phyloP scores from a whole-genome alignment of 495 filamentous ascomycete species.

The Trichoderma gamsii region DNA sequence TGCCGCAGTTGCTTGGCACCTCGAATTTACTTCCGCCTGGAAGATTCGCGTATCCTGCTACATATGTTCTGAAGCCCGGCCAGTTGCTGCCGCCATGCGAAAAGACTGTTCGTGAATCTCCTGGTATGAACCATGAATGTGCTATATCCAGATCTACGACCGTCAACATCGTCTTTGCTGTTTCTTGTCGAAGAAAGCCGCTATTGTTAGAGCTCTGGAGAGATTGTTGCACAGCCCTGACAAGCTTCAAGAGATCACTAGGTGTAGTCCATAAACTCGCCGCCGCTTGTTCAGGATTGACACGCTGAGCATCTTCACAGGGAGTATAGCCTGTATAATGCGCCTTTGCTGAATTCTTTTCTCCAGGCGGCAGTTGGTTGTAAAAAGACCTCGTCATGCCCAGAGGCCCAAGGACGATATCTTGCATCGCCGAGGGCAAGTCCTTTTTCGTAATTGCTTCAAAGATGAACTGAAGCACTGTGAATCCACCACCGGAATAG shows the following conservation, averaged over 20 bases:
- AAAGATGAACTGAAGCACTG: background rate
- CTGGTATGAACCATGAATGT: background rate
- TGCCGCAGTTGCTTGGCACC: background rate
- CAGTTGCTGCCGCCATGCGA: background rate
- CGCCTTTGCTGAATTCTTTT: background rate
- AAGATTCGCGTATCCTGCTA: background rate
- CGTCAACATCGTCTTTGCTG: conserved; percentile 1
- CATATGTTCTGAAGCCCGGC: background rate
- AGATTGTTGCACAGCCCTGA: background rate
- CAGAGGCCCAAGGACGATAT: background rate
- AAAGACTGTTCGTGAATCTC: background rate
- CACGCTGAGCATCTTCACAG: background rate
- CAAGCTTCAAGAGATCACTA: background rate
- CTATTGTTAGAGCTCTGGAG: background rate
- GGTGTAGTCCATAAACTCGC: conserved; percentile 6
- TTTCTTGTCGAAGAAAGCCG: background rate
- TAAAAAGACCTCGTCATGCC: background rate
- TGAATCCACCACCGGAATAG: background rate
- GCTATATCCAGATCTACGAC: background rate
- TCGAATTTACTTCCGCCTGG: background rate
- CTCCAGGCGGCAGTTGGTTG: background rate
- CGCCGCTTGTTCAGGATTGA: conserved; percentile 1
- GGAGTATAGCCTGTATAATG: background rate
- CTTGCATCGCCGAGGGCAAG: background rate
- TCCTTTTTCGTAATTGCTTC: background rate